These are phyloP conservation scores for Rhodosporidiobolus odoratus DNA, from an alignment of 768 basidiomycete genomes.

Conservation along the genomic window DNA sequence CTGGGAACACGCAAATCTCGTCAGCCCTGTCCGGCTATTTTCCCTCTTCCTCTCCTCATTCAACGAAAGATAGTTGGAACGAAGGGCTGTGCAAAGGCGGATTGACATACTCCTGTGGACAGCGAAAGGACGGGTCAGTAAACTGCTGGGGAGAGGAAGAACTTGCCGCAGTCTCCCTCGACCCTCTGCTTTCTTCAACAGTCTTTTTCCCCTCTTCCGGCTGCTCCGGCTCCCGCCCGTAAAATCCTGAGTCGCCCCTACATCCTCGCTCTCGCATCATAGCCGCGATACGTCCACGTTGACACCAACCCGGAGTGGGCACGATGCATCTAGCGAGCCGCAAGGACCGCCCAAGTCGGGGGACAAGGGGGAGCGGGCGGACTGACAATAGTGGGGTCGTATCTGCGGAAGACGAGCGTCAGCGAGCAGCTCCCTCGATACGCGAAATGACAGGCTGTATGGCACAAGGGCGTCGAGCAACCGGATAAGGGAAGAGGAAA, in stretches of 20 bases:
- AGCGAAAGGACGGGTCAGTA: not conserved
- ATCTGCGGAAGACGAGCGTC: conserved; percentile 28
- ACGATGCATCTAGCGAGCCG: not conserved
- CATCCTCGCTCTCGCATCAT: not conserved
- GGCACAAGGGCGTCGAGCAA: no score
- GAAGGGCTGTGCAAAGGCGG: not conserved
- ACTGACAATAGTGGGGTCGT: conserved; percentile 51
- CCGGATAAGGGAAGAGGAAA: no score
- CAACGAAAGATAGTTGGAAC: not conserved
- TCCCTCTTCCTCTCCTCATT: not conserved
- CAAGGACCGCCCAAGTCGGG: not conserved
- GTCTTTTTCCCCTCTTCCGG: not conserved
- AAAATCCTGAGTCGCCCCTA: not conserved
- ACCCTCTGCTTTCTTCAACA: not conserved
- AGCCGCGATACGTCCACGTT: not conserved
- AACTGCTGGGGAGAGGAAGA: not conserved
- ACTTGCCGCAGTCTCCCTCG: not conserved
- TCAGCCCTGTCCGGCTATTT: not conserved
- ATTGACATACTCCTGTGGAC: conserved; percentile 6
- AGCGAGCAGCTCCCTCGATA: not conserved
- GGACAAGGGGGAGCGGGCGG: not conserved
- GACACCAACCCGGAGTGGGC: not conserved
- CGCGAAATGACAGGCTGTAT: no score
- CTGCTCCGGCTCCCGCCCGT: not conserved
- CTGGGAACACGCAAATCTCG: conserved; percentile 18